These are phyloP conservation scores for Microstegium vimineum DNA, from an alignment of 176 grass and related monocot species.

Conservation along the genomic window DNA sequence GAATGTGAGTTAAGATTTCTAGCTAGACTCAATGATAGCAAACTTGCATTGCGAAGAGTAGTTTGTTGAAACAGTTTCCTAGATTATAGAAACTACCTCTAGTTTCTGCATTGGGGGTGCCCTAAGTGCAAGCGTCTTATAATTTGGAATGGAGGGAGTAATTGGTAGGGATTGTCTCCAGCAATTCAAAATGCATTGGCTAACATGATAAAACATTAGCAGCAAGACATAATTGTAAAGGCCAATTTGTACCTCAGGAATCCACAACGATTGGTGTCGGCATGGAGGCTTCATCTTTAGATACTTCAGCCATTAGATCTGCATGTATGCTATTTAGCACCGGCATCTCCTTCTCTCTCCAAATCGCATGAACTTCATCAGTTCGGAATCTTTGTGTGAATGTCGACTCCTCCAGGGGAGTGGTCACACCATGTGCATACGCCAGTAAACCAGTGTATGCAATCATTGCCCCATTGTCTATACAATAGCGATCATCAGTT, in stretches of 20 bases:
- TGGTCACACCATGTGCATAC: slow-evolving; percentile 65
- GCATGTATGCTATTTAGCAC: slow-evolving; percentile 22
- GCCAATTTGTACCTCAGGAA: slow-evolving; percentile 51
- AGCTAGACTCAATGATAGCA: too few relatives aligned
- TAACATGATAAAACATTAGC: not conserved
- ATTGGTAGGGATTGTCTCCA: not conserved
- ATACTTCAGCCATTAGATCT: slow-evolving; percentile 42
- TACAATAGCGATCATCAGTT: slow-evolving; percentile 91
- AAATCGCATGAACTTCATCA: slow-evolving; percentile 90
- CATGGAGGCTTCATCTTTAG: slow-evolving; percentile 15
- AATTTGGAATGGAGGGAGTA: not conserved
- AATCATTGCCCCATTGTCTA: slow-evolving; percentile 98
- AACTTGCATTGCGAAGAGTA: too few relatives aligned
- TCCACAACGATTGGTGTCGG: slow-evolving; percentile 39
- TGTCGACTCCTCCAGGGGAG: slow-evolving; percentile 65
- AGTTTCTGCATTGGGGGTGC: too few relatives aligned
- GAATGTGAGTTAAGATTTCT: too few relatives aligned
- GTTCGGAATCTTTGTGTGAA: slow-evolving; percentile 96
- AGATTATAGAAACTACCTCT: too few relatives aligned
- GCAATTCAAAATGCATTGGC: not conserved
- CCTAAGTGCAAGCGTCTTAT: too few relatives aligned
- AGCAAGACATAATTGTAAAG: slow-evolving; percentile 5
- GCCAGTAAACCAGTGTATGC: slow-evolving; percentile 88
- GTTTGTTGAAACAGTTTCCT: too few relatives aligned
- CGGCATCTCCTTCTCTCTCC: slow-evolving; percentile 73